A percentile compares a stretch with the other conserved stretches of the same genome.
These are phyloP conservation scores for Pseudocercospora cruenta DNA, from an alignment of 2,329 filamentous ascomycete genomes.

Conservation along the genomic window DNA sequence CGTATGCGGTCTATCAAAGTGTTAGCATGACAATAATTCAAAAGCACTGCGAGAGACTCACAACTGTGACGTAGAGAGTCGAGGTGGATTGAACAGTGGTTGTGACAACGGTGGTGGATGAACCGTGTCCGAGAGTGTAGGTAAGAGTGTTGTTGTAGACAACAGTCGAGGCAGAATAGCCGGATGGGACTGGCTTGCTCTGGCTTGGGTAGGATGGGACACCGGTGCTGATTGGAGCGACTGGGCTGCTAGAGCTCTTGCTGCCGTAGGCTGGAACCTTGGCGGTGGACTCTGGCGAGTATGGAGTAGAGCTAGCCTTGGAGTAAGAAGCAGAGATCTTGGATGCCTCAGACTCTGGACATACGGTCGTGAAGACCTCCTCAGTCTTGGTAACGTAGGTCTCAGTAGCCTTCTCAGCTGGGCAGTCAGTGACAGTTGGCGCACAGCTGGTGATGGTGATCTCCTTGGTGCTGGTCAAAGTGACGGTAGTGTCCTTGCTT, in stretches of 20 bases:
- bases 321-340: constrained; percentile 23
- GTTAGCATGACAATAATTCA: neutral
- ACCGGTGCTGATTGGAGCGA: constrained; percentile 23
- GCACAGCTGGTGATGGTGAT: constrained; percentile 30
- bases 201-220: constrained; percentile 24
- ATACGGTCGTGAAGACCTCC: constrained; percentile 31
- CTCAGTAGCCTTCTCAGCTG: constrained; percentile 25
- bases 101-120: constrained; percentile 40
- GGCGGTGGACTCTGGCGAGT: constrained; percentile 14
- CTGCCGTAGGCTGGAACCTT: constrained; percentile 11
- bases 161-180: constrained; percentile 30
- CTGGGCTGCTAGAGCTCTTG: constrained; percentile 24
- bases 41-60: constrained; percentile 7
- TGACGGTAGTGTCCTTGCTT: constrained; percentile 24
- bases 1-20: constrained; percentile 29
- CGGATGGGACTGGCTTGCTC: constrained; percentile 24
- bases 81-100: constrained; percentile 42
- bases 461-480: constrained; percentile 26
- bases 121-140: constrained; percentile 41
- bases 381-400: constrained; percentile 27
- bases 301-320: constrained; percentile 15
- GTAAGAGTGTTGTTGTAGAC: constrained; percentile 39
- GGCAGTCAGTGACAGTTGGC: constrained; percentile 25
- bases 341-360: constrained; percentile 25
- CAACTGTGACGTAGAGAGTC: constrained; percentile 35